Base-by-base conservation (phyloP, 2,329 filamentous ascomycete genomes). In the Fusarium oligoseptatum region DNA sequence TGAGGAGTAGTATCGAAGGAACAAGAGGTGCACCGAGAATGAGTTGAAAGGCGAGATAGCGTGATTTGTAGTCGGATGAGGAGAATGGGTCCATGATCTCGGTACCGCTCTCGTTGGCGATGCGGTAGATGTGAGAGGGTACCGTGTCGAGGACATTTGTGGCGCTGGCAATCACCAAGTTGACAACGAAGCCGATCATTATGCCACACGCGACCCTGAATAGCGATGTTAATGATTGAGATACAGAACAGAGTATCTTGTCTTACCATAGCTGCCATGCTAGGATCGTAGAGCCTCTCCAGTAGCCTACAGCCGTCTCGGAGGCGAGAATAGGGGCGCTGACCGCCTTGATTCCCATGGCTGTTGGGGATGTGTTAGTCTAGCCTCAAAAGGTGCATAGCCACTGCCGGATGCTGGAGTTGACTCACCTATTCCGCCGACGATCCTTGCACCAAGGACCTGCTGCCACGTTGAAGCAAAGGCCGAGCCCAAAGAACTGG, bases 261-360 rank as follows among this genome's bases (percentile, higher is more conserved):
- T 81, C 5, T 81, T 81, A 22, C 84, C 84, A 86, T 2, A 87
- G 76, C 45, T 87, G 86, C 85, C 86, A 87, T 6, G 84, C 84
- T 0, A 87, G 80, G 17, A 87, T 85, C 2, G 84, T 84, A 14
- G 84, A 85, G 2, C 86, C 86, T 75, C 86, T 81, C 86, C 86
- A 87, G 70, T 84, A 87, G 0, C 85, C 84, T 15, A 86, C 81
- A 0, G 85, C 84, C 0, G 85, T 86, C 74, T 87, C 86, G 9
- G 84, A 84, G 3, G 85, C 85, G 3, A 87, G 79, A 17, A 87
- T 86, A 1, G 86, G 84, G 0, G 85, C 85, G 41, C 85, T 87
- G 39, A 87, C 85, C 1, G 86, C 86, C 69, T 87, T 87, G 29
- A 87, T 81, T 0, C 86, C 86, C 86, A 87, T 87, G 1, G 84